Base-by-base conservation (phyloP, 23 red algal genomes). In the Gracilaria domingensis region DNA sequence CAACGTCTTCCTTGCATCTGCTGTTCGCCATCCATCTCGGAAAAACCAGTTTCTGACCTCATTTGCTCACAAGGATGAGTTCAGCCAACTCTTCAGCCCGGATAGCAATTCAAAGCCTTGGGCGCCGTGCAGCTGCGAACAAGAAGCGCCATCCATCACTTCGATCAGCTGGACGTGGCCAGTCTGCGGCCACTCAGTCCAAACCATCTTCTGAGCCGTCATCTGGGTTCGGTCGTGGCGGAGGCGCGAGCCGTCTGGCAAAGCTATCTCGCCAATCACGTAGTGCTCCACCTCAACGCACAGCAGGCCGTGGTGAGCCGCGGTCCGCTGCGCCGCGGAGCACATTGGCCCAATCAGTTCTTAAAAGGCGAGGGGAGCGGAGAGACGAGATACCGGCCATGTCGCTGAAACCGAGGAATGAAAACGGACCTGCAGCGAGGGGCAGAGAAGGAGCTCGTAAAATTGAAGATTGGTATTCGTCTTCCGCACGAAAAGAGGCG, bases 391-490 rank as follows among this genome's bases (percentile, higher is more conserved):
- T 25, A 57, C 18, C 51, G 36, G 1, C 2, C 51, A 48, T 30
- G 75, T 55, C 24, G 0, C 33, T 30, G 40, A 51, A 53, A 20
- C 39, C 28, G 8, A 14, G 51, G 75, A 51, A 55, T 35, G 75
- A 79, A 35, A 51, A 30, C 32, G 20, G 12, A 42, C 40, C 14
- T 0, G 75, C n/a, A 20, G 40, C 30, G 75, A 48, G 30, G 25
- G 26, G 75, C 29, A 62, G 20, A 33, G 54, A 59, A 45, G 54
- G 53, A 16, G 54, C 79, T 13, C 39, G 79, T 32, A 82, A 30
- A 40, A 59, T 88, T 45, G 44, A 75, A 44, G 71, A 88, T 25
- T 88, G 84, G 84, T 78, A 70, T 20, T 57, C 84, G 45, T 88
- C 81, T 39, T 59, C 40, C 0, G 66, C 33, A 8, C 84, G 84